Conservation (phyloP, 768 basidiomycete species). For the Termitomyces eurrhizus region DNA sequence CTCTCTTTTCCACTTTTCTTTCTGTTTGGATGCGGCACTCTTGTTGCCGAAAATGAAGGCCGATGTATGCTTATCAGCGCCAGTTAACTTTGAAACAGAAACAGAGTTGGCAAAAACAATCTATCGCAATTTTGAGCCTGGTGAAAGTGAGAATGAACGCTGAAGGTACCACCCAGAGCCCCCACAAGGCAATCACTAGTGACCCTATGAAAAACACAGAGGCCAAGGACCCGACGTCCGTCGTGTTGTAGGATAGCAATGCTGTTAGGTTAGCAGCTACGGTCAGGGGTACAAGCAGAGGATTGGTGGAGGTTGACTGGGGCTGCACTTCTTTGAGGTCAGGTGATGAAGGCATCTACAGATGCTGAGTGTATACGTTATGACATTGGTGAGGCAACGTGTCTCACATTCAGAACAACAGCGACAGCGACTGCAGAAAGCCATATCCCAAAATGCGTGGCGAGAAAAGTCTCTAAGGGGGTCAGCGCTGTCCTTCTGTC, state of each 20-base stretch:
- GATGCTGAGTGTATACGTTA: slow-evolving; percentile 5
- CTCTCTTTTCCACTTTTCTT: slow-evolving; percentile 51
- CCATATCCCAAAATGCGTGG: slow-evolving; percentile 61
- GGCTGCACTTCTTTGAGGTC: slow-evolving; percentile 27
- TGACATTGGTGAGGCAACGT: background rate
- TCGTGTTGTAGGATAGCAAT: slow-evolving; percentile 64
- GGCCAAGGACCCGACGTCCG: slow-evolving; percentile 52
- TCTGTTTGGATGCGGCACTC: slow-evolving; percentile 56
- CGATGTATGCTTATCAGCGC: slow-evolving; percentile 80
- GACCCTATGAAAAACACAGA: slow-evolving; percentile 47
- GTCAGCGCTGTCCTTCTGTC: slow-evolving; percentile 45
- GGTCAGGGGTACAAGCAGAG: slow-evolving; percentile 60
- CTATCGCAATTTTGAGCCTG: slow-evolving; percentile 27
- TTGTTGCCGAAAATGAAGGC: slow-evolving; percentile 78
- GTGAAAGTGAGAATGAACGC: slow-evolving; percentile 3
- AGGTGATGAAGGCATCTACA: slow-evolving; percentile 44
- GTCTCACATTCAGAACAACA: slow-evolving; percentile 54
- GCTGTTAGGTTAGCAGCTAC: slow-evolving; percentile 50
- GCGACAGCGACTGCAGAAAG: slow-evolving; percentile 52
- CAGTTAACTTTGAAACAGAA: slow-evolving; percentile 63
- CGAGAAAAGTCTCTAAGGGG: slow-evolving; percentile 65
- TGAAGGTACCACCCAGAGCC: slow-evolving; percentile 64
- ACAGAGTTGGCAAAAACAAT: slow-evolving; percentile 58
- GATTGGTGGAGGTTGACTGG: slow-evolving; percentile 39
- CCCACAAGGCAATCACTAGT: slow-evolving; percentile 56